phyloP scores from a whole-genome alignment of 2,329 filamentous ascomycete genomes.

The Apiospora aurea region DNA sequence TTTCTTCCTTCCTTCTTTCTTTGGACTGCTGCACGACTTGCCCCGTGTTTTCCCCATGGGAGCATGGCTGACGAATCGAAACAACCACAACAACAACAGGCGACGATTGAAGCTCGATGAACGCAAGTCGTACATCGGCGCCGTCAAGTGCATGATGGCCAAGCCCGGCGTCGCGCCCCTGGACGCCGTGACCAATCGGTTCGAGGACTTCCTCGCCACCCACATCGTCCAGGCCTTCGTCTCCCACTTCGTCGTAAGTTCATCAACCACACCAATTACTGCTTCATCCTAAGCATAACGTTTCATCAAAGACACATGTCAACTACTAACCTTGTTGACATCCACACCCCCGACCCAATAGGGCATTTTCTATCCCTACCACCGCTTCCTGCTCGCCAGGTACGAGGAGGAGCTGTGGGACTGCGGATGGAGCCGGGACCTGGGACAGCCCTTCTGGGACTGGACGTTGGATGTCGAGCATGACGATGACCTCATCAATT shows the following conservation, averaged over 20 bases:
- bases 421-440: conserved; percentile 34
- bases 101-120: conserved; percentile 26
- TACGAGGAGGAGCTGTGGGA: conserved; percentile 37
- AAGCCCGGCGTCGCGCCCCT: conserved; percentile 23
- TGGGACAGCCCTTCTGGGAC: conserved; percentile 36
- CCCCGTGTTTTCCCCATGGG: background rate
- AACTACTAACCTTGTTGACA: background rate
- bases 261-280: background rate
- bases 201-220: conserved; percentile 37
- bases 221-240: conserved; percentile 35
- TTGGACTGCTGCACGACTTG: too few species aligned
- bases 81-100: conserved; percentile 20
- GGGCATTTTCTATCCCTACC: conserved; percentile 27
- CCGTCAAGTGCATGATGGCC: conserved; percentile 28
- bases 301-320: background rate
- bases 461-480: conserved; percentile 27
- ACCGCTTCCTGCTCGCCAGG: conserved; percentile 27
- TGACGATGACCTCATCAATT: conserved; percentile 23
- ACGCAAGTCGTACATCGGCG: conserved; percentile 27
- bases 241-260: conserved; percentile 32
- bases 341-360: background rate
- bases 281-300: conserved; percentile 4
- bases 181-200: conserved; percentile 34
- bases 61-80: background rate
- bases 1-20: background rate